These are phyloP conservation scores for Diaporthe sp. DNA, from an alignment of 2,329 filamentous ascomycete species.

Conservation along the genomic window DNA sequence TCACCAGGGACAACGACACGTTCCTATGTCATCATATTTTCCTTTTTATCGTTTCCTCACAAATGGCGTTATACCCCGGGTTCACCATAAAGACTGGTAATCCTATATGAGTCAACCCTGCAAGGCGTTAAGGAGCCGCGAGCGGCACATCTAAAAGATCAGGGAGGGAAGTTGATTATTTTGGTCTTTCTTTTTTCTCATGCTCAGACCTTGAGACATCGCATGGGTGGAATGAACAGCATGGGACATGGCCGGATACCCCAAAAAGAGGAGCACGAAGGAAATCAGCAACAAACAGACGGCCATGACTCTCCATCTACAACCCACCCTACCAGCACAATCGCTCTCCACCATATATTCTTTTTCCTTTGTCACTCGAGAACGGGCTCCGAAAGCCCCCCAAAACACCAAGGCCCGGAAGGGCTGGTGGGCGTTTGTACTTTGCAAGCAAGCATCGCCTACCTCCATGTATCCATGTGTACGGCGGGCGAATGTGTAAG, in stretches of 20 bases:
- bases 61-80: constrained; percentile 39
- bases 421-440: neutral
- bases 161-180: constrained; percentile 5
- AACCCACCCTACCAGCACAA: constrained; percentile 15
- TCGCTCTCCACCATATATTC: constrained; percentile 23
- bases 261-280: neutral
- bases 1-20: neutral
- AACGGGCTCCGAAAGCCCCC: neutral
- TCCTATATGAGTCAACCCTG: constrained; percentile 33
- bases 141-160: constrained; percentile 33
- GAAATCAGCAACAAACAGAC: neutral
- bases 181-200: neutral
- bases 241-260: constrained; percentile 21
- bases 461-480: neutral
- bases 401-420: neutral
- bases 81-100: constrained; percentile 36
- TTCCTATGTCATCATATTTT: constrained; percentile 31
- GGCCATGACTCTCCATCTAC: constrained; percentile 26
- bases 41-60: neutral
- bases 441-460: neutral
- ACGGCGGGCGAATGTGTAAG: neutral
- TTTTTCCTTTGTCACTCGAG: constrained; percentile 24
- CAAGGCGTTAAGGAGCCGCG: constrained; percentile 37
- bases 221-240: constrained; percentile 16
- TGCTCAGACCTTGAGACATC: constrained; percentile 30